Evolutionary conservation across 2,329 filamentous ascomycete genomes (phyloP), one percentile per base, ranked within the genome.

Genomic region (Hymenoscyphus occultus): DNA sequence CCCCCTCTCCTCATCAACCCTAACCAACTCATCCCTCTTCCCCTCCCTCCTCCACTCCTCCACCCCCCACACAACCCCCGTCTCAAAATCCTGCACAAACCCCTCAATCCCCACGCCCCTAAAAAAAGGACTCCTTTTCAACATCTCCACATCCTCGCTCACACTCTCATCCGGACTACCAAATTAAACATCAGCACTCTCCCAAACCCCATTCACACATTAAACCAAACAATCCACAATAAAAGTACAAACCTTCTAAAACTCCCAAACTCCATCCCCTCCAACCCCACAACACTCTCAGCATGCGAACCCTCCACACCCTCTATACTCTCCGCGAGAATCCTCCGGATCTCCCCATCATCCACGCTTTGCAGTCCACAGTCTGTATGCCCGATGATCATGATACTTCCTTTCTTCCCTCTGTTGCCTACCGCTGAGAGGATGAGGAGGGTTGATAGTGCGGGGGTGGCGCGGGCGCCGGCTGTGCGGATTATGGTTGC

Each of bases 341-440:
- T 45, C 31, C 22, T 56, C n/a, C 60, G 64, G 9, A 68, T 70
- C n/a, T 67, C 68, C 45, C 64, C 66, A 56, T 69, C 67, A 31
- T 56, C 59, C 67, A 61, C n/a, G n/a, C n/a, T n/a, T n/a, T n/a
- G n/a, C n/a, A n/a, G n/a, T n/a, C n/a, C n/a, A n/a, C 68, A 72
- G 65, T 72, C 69, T 28, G 67, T 69, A 62, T 73, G 69, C 39
- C 71, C 69, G 14, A 71, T 64, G 5, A 72, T 63, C 42, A 71
- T 65, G 35, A 73, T 70, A 3, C 58, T 42, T 1, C 70, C 70
- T 57, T 70, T 73, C 66, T 67, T 68, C 12, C 70, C 71, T 13
- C 58, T 10, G 64, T 70, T 71, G 3, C 71, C 71, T 3, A 72
- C 70, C 2, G 68, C 68, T 3, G 68, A 67, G 32, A 73, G 68